Percentiles rank a stretch among this genome's conserved stretches.
Conservation (phyloP, 108 stramenopile species). For the Cyclotella cryptica region DNA sequence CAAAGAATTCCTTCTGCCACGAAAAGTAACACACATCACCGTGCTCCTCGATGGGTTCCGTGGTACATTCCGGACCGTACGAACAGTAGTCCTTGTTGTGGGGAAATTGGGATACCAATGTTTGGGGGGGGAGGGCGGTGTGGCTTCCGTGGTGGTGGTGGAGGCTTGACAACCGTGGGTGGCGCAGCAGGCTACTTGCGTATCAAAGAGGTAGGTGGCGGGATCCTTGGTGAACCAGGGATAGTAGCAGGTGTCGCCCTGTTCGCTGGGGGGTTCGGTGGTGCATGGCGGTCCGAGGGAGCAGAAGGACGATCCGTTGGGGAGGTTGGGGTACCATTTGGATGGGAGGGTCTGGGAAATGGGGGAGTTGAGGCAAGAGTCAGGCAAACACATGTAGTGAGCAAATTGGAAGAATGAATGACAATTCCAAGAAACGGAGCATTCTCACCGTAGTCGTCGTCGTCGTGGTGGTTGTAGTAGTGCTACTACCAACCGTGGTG, state of each 20-base stretch:
- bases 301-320: neutral
- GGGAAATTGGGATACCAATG: constrained; percentile 11
- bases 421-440: too few species aligned
- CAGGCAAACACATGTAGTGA: too few species aligned
- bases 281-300: neutral
- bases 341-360: neutral
- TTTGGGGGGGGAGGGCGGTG: neutral
- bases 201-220: neutral
- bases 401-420: too few species aligned
- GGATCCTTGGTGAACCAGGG: neutral
- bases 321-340: constrained; percentile 3
- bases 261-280: neutral
- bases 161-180: neutral
- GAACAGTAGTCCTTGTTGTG: neutral
- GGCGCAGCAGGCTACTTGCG: neutral
- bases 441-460: too few species aligned
- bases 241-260: neutral
- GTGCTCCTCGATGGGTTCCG: neutral
- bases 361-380: neutral
- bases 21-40: neutral
- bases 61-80: constrained; percentile 7
- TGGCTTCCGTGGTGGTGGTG: constrained; percentile 3
- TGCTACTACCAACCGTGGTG: neutral
- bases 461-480: neutral
- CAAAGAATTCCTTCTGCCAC: constrained; percentile 14